Percentiles rank a stretch among this genome's conserved stretches.
phyloP scores from a whole-genome alignment of 352 stramenopile genomes.

The Phytophthora meadii region DNA sequence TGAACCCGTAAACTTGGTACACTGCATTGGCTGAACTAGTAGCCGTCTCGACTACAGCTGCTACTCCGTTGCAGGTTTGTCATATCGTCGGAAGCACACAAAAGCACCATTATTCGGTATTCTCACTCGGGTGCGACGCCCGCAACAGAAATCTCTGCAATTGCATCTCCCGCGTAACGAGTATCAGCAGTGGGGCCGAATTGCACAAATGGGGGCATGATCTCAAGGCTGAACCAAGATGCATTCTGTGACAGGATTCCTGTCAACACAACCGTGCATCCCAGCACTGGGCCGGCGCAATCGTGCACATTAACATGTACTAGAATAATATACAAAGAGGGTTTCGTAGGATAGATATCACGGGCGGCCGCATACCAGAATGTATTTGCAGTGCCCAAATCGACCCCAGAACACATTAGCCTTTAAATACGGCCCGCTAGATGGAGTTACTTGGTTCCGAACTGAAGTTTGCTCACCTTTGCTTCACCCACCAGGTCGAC shows the following conservation, averaged over 20 bases:
- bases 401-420: too few relatives aligned
- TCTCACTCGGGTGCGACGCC: not conserved
- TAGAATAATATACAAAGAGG: too few relatives aligned
- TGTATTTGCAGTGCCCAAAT: too few relatives aligned
- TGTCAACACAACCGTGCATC: not conserved
- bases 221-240: not conserved
- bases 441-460: too few relatives aligned
- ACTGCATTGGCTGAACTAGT: not conserved
- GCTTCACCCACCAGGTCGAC: too few relatives aligned
- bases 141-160: not conserved
- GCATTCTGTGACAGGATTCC: not conserved
- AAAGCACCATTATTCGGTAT: not conserved
- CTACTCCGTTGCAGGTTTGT: slow-evolving; percentile 16
- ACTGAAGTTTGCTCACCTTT: too few relatives aligned
- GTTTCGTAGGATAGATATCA: too few relatives aligned
- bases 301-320: slow-evolving; percentile 2
- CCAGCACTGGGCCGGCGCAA: slow-evolving; percentile 19
- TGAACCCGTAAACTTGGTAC: not conserved
- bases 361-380: too few relatives aligned
- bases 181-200: not conserved
- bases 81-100: slow-evolving; percentile 8
- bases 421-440: too few relatives aligned
- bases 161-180: too few relatives aligned
- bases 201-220: slow-evolving; percentile 13
- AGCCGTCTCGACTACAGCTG: not conserved